These are phyloP conservation scores for Phialocephala subalpina DNA, from an alignment of 2,329 filamentous ascomycete genomes.

Conservation along the genomic window DNA sequence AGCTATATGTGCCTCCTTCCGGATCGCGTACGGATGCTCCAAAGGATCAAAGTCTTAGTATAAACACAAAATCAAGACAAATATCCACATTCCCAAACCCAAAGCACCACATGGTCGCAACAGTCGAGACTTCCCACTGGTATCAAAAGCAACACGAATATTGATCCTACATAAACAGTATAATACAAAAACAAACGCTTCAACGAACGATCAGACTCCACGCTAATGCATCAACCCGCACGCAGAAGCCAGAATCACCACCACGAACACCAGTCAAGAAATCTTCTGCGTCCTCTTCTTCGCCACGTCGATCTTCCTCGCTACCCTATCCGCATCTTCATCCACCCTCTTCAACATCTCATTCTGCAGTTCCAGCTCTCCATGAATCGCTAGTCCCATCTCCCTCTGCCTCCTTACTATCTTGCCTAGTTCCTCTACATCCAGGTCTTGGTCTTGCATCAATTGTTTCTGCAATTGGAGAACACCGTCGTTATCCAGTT, in stretches of 20 bases:
- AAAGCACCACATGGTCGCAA: background rate
- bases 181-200: constrained; percentile 1
- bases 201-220: constrained; percentile 7
- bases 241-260: constrained; percentile 1
- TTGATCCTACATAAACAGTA: constrained; percentile 7
- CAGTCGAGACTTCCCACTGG: background rate
- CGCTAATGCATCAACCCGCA: constrained; percentile 3
- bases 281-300: constrained; percentile 77
- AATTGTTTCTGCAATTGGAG: constrained; percentile 77
- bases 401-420: constrained; percentile 78
- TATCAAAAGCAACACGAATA: background rate
- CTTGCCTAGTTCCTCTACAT: constrained; percentile 72
- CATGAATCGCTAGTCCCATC: constrained; percentile 79
- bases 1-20: background rate
- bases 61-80: background rate
- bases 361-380: constrained; percentile 76
- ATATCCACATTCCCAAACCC: background rate
- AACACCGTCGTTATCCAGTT: constrained; percentile 79
- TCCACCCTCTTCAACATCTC: constrained; percentile 73
- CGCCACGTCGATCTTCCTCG: constrained; percentile 76
- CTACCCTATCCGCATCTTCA: constrained; percentile 70
- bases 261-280: constrained; percentile 9
- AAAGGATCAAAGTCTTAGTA: background rate
- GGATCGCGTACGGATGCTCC: background rate
- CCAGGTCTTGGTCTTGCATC: constrained; percentile 78